Evolutionary conservation across 2,329 filamentous ascomycete genomes (phyloP), one percentile per base, ranked within the genome.

Genomic region (Aspergillus latus): DNA sequence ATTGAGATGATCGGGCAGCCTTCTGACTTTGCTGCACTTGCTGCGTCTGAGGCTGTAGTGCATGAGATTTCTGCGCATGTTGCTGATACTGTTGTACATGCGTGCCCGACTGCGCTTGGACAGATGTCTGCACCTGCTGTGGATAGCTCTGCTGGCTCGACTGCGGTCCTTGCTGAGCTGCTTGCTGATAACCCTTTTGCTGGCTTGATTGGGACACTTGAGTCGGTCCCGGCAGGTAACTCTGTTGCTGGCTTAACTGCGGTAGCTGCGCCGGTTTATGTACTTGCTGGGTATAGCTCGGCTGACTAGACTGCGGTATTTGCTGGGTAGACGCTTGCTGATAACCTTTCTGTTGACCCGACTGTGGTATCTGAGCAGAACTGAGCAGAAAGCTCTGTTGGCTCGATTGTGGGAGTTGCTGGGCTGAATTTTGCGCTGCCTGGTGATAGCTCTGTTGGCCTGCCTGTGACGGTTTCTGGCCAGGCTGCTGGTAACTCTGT

Each of bases 111-210:
- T 44, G 42, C 34, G 34, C 34, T 37, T 37, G 44, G 10, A 8
- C 44, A 5, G 44, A 32, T 32, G 40, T 34, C 34, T 50, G 48
- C 10, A 5, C 37, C n/a, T 50, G 48, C 37, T 42, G 48, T 13
- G 62, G 59, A 21, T 47, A 34, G 30, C n/a, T 11, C 30, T 39
- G 56, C 49, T 56, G 56, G 3, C 43, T 45, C 26, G 49, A 40
- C 26, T 65, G 59, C 11, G 40, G 6, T 15, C 13, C 5, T 28
- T 44, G 40, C 15, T 61, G 59, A 15, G 61, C 55, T 5, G 54
- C 52, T 32, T 64, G 63, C 30, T 66, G 59, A 42, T 44, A 43
- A 16, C n/a, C 59, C 51, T 5, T 37, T 13, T 37, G 34, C n/a
- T 37, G 34, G n/a, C 34, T 37, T 13, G 34, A 37, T 13, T 37